These are phyloP conservation scores for Plasmopara halstedii DNA, from an alignment of 352 stramenopile species.

Conservation along the genomic window DNA sequence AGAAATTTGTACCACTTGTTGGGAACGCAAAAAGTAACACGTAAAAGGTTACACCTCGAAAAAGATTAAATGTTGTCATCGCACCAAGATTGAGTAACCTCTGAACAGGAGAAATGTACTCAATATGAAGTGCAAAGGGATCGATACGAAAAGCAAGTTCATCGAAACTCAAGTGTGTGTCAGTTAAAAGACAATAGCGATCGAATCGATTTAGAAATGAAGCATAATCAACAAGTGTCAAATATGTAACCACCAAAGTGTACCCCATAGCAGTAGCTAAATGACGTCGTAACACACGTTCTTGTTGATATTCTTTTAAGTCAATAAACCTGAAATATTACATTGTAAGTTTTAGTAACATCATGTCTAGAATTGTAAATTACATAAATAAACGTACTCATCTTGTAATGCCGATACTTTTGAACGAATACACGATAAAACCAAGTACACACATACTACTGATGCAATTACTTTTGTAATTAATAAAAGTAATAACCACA, in stretches of 20 bases:
- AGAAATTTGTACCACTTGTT: slow-evolving; percentile 32
- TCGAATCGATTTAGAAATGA: slow-evolving; percentile 59
- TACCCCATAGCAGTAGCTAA: slow-evolving; percentile 30
- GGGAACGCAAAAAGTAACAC: slow-evolving; percentile 51
- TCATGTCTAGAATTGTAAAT: background rate
- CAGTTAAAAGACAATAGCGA: slow-evolving; percentile 36
- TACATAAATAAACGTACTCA: slow-evolving; percentile 35
- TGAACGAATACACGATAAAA: slow-evolving; percentile 33
- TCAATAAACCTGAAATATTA: slow-evolving; percentile 48
- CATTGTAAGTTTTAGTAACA: background rate
- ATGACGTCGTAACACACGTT: slow-evolving; percentile 37
- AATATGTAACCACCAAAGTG: slow-evolving; percentile 33
- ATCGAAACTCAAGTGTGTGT: slow-evolving; percentile 26
- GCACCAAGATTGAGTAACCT: slow-evolving; percentile 31
- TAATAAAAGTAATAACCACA: slow-evolving; percentile 39
- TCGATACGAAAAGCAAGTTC: slow-evolving; percentile 28
- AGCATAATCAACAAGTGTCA: slow-evolving; percentile 45
- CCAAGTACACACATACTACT: slow-evolving; percentile 20
- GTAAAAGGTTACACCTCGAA: slow-evolving; percentile 41
- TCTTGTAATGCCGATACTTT: slow-evolving; percentile 58
- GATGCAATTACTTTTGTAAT: slow-evolving; percentile 33
- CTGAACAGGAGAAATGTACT: slow-evolving; percentile 30
- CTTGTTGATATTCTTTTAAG: slow-evolving; percentile 49
- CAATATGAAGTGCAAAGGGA: slow-evolving; percentile 34
- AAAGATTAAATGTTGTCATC: slow-evolving; percentile 58